Evolutionary conservation across 23 red algal species (phyloP).

Genomic region (Chondrus crispus): DNA sequence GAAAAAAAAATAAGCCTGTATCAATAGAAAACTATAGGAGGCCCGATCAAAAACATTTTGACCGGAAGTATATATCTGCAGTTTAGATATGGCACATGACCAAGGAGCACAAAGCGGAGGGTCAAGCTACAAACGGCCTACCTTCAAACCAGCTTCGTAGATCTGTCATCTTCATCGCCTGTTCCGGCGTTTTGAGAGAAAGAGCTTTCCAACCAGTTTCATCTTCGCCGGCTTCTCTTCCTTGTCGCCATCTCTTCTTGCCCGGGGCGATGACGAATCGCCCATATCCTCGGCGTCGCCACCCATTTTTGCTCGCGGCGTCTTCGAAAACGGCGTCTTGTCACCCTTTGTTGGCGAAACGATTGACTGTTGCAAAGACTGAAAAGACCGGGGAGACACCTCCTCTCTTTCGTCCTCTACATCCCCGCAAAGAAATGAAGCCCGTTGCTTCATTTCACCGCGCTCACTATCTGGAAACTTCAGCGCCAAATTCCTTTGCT

Average conservation of each 20-base stretch:
- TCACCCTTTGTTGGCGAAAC: background rate
- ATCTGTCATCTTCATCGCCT: too few species aligned
- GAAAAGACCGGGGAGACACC: background rate
- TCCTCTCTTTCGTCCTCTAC: background rate
- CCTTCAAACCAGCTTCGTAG: too few species aligned
- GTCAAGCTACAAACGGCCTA: too few species aligned
- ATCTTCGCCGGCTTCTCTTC: background rate
- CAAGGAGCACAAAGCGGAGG: too few species aligned
- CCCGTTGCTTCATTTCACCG: conserved; percentile 21
- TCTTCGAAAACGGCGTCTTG: background rate
- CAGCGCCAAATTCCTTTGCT: too few species aligned
- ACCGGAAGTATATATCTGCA: too few species aligned
- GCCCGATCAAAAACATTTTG: too few species aligned
- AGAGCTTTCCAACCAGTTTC: background rate
- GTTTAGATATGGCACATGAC: too few species aligned
- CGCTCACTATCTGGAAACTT: conserved; percentile 56
- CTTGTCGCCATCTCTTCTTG: background rate
- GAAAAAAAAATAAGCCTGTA: too few species aligned
- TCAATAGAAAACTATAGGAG: too few species aligned
- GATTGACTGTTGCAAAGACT: background rate
- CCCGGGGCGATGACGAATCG: background rate
- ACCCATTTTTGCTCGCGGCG: background rate
- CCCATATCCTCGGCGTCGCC: background rate
- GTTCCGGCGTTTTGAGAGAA: conserved; percentile 1
- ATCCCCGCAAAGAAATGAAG: conserved; percentile 34